A percentile compares a stretch with the other conserved stretches of the same genome.
Conservation (phyloP, 2,329 filamentous ascomycete genomes). For the Beauveria pseudobassiana region DNA sequence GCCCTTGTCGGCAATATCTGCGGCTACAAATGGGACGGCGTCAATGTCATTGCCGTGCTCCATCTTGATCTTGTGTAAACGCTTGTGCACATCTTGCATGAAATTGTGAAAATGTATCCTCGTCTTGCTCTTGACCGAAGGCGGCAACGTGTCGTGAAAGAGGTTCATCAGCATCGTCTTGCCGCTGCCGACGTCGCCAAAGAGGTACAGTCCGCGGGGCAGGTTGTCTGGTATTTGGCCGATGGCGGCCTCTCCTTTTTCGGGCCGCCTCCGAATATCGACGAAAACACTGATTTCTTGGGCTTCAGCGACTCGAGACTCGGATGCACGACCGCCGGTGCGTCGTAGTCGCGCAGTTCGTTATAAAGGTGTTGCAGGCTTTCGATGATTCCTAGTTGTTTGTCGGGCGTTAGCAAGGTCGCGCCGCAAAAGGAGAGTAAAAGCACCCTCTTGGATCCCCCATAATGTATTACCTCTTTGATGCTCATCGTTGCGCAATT, state of each 20-base stretch:
- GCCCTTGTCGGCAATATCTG: conserved; percentile 79
- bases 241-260: conserved; percentile 30
- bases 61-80: conserved; percentile 86
- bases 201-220: conserved; percentile 88
- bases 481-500: conserved; percentile 79
- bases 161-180: conserved; percentile 99
- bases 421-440: neutral
- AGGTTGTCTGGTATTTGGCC: conserved; percentile 60
- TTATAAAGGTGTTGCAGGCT: conserved; percentile 84
- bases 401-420: neutral
- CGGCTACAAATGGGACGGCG: conserved; percentile 83
- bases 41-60: conserved; percentile 83
- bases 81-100: conserved; percentile 95
- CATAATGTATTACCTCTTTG: conserved; percentile 60
- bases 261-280: conserved; percentile 53
- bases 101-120: conserved; percentile 99
- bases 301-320: conserved; percentile 62
- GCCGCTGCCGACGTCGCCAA: conserved; percentile 90
- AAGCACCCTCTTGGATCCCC: no score
- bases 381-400: conserved; percentile 66
- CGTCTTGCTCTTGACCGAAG: conserved; percentile 72
- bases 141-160: conserved; percentile 87
- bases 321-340: conserved; percentile 69
- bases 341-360: conserved; percentile 65
- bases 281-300: conserved; percentile 45